Evolutionary conservation across 306 rosid genomes (phyloP), one percentile per base, ranked within the genome.

Genomic region (Gastrolobium villosum): DNA sequence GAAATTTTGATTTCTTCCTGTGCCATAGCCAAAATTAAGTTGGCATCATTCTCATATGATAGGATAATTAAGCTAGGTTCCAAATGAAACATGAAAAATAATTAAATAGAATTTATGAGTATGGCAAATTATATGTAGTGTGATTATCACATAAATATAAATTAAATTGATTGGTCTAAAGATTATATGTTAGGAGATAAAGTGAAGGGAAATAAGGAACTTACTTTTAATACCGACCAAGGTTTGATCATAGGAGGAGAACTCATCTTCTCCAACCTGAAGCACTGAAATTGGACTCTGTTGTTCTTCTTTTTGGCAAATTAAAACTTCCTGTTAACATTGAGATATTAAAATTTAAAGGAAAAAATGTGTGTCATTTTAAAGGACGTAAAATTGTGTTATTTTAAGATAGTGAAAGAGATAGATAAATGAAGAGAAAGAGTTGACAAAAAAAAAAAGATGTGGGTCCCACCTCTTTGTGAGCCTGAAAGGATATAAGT

Each of bases 251-350:
- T 86, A 88, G 50, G 52, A 26, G 41, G 86, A 79, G 69, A 79
- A 79, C 34, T 81, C 84, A 57, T 81, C 75, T 68, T 87, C 90
- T 35, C 85, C 86, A 76, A 81, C 81, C 4, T 82, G 83, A 82
- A 92, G 87, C 72, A 92, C 93, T 14, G 94, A 92, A 62, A 92
- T 83, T 46, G 97, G 94, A 69, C 93, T 92, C 14, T 84, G 74
- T 44, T 85, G 87, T 39, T 88, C 94, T 54, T 83, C 79, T 50
- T 89, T 90, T 36, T 86, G 82, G n/a, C 77, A 61, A 50, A 44
- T 40, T 10, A 30, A 48, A 32, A 40, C 68, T 36, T 46, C 83
- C 88, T 90, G 84, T 52, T 20, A 61, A 26, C 7, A 50, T 75
- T 63, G 26, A 20, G 26, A 15, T 26, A 80, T 15, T 56, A 0